Conservation (phyloP, 192 early-diverging fungal genomes). For the Rhizoclosmatium globosum region DNA sequence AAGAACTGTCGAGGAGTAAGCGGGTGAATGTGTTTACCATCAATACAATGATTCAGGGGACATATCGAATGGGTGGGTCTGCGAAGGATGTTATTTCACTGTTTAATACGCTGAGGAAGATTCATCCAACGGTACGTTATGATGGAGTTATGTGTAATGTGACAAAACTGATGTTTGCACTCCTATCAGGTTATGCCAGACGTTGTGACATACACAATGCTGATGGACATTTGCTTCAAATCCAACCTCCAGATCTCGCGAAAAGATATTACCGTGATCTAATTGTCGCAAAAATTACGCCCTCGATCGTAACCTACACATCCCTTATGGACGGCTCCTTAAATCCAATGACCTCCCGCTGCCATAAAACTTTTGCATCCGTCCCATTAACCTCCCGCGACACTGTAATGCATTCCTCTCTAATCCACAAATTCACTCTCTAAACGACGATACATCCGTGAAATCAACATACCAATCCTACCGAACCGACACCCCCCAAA, state of each 20-base stretch:
- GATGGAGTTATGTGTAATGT: not conserved
- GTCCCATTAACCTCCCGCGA: not conserved
- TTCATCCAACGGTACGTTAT: not conserved
- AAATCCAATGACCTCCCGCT: not conserved
- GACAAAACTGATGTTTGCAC: not conserved
- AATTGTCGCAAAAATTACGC: not conserved
- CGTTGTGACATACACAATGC: not conserved
- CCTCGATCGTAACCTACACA: not conserved
- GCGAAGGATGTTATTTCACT: not conserved
- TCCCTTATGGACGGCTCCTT: constrained; percentile 18
- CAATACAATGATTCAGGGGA: not conserved
- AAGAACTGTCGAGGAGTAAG: not conserved
- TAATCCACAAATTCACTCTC: constrained; percentile 8
- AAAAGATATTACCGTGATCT: not conserved
- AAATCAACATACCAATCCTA: not conserved
- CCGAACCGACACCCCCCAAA: not conserved
- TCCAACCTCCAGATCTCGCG: not conserved
- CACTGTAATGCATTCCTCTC: constrained; percentile 17
- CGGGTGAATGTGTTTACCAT: not conserved
- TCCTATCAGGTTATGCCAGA: not conserved
- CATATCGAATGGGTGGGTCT: not conserved
- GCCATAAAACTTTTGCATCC: constrained; percentile 13
- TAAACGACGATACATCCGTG: not conserved
- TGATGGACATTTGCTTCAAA: constrained; percentile 18
- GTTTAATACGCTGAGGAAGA: not conserved